Evolutionary conservation across 139 green algal genomes (phyloP).

Genomic region (Gonium pectorale): DNA sequence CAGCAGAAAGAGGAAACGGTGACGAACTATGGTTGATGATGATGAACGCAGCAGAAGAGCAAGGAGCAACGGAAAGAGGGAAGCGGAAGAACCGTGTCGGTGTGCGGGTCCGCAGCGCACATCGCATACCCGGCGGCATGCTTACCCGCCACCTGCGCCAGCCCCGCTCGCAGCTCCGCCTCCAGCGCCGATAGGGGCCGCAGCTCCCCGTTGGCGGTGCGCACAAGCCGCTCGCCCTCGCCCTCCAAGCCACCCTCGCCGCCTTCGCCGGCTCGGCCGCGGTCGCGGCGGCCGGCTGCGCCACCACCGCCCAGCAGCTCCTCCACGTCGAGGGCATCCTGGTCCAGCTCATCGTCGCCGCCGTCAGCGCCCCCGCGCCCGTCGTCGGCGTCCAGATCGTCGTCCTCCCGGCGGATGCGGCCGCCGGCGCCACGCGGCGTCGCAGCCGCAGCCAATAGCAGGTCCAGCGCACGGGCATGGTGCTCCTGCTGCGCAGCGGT

Average conservation of each 20-base stretch:
- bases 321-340: neutral
- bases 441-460: neutral
- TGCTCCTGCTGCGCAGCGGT: neutral
- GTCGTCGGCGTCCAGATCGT: neutral
- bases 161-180: constrained; percentile 22
- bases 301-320: neutral
- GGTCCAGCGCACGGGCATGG: neutral
- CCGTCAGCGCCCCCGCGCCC: neutral
- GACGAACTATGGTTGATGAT: too few relatives aligned
- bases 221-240: constrained; percentile 17
- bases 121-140: too few relatives aligned
- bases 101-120: too few relatives aligned
- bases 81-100: too few relatives aligned
- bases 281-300: neutral
- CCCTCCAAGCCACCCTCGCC: neutral
- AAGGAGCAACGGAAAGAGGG: too few relatives aligned
- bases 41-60: too few relatives aligned
- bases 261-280: neutral
- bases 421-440: neutral
- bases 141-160: constrained; percentile 41
- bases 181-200: constrained; percentile 30
- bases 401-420: neutral
- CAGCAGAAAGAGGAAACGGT: too few relatives aligned
- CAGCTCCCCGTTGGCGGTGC: neutral
- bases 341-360: neutral